A percentile compares a stretch with the other conserved stretches of the same genome.
phyloP scores from a whole-genome alignment of 768 basidiomycete species.

The Hygrocybe coccinea region DNA sequence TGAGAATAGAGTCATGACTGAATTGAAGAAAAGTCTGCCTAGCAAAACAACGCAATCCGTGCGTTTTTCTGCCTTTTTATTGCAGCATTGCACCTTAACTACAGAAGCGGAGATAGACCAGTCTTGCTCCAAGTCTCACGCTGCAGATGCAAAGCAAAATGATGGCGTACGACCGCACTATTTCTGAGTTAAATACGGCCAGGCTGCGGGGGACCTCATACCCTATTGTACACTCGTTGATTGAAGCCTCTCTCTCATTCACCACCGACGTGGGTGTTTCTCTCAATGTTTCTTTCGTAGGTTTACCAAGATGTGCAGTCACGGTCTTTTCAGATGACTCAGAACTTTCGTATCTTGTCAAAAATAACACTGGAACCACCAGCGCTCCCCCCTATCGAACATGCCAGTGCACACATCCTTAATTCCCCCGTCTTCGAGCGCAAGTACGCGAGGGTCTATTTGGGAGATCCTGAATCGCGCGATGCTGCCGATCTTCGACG shows the following conservation, averaged over 20 bases:
- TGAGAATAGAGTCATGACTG: constrained; percentile 51
- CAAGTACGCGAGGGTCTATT: constrained; percentile 75
- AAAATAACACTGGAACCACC: constrained; percentile 78
- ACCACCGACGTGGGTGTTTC: constrained; percentile 49
- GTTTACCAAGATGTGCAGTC: constrained; percentile 30
- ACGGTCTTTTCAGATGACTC: constrained; percentile 54
- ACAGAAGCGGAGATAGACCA: constrained; percentile 34
- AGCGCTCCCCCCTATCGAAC: constrained; percentile 67
- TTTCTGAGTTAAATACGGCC: constrained; percentile 71
- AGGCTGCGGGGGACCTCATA: constrained; percentile 68
- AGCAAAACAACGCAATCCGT: constrained; percentile 54
- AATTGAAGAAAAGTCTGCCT: constrained; percentile 59
- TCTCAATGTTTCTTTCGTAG: neutral
- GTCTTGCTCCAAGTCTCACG: constrained; percentile 49
- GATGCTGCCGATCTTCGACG: constrained; percentile 61
- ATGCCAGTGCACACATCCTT: constrained; percentile 76
- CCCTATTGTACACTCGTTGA: constrained; percentile 69
- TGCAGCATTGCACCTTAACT: constrained; percentile 2
- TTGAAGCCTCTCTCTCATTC: constrained; percentile 59
- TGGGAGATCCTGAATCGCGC: constrained; percentile 59
- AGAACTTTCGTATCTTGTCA: constrained; percentile 66
- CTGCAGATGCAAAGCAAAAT: constrained; percentile 88
- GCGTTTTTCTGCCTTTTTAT: constrained; percentile 20
- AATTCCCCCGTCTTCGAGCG: constrained; percentile 77
- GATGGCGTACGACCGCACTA: constrained; percentile 89